These are phyloP conservation scores for Streptanthus diversifolius DNA, from an alignment of 345 rosid species.

Conservation along the genomic window DNA sequence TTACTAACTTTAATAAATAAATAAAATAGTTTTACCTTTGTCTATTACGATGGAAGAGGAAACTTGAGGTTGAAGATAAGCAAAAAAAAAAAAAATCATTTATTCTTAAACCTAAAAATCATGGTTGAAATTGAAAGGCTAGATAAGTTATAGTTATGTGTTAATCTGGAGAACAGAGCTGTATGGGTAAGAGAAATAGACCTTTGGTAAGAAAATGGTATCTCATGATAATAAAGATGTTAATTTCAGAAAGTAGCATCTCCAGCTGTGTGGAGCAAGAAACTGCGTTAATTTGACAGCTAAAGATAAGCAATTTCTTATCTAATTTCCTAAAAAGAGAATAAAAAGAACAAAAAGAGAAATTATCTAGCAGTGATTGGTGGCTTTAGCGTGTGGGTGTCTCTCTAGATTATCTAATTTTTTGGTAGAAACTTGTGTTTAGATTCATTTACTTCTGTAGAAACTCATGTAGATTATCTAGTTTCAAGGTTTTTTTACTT, in stretches of 20 bases:
- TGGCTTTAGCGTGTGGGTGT: conserved; percentile 30
- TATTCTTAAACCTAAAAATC: too few species aligned
- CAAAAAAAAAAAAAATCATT: too few species aligned
- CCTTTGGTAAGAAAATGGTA: too few species aligned
- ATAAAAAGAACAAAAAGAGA: conserved; percentile 6
- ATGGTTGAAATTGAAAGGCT: too few species aligned
- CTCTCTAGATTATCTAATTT: conserved; percentile 11
- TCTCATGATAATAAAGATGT: too few species aligned
- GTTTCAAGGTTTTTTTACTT: background rate
- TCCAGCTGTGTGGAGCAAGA: conserved; percentile 32
- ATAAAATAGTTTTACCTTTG: too few species aligned
- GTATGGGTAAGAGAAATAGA: too few species aligned
- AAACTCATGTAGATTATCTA: background rate
- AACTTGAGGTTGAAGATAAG: too few species aligned
- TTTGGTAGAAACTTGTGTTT: background rate
- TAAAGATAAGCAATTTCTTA: background rate
- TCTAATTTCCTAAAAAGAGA: conserved; percentile 1
- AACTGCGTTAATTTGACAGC: conserved; percentile 15
- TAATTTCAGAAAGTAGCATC: conserved; percentile 13
- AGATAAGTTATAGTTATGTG: too few species aligned
- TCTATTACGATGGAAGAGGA: too few species aligned
- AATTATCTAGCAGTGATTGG: background rate
- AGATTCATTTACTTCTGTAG: background rate
- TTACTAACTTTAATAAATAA: too few species aligned
- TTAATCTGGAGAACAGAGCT: too few species aligned